Evolutionary conservation across 2,329 filamentous ascomycete species (phyloP).

Genomic region (Aspergillus clavatus): DNA sequence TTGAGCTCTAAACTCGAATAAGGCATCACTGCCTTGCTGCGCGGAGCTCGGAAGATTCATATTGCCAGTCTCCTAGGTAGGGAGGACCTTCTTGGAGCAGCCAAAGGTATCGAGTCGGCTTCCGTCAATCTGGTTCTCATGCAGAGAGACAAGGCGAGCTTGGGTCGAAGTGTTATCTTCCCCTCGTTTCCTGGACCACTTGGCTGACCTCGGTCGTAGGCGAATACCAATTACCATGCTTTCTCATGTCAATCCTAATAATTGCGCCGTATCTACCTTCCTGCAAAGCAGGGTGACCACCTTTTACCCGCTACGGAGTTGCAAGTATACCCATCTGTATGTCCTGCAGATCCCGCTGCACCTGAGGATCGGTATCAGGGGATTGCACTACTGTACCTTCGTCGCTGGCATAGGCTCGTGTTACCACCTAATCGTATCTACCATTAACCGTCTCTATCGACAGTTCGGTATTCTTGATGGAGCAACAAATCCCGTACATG

Average conservation of each 20-base stretch:
- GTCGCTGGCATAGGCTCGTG: neutral
- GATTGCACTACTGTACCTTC: neutral
- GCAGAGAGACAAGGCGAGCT: slow-evolving; percentile 15
- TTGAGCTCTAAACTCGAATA: slow-evolving; percentile 6
- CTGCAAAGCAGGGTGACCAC: too few species aligned
- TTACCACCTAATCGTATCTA: neutral
- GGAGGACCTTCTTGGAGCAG: neutral
- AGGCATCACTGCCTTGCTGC: slow-evolving; percentile 15
- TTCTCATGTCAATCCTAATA: neutral
- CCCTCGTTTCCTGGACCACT: slow-evolving; percentile 1
- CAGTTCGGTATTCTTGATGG: neutral
- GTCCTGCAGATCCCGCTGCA: neutral
- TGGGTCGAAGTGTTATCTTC: slow-evolving; percentile 5
- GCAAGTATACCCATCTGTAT: neutral
- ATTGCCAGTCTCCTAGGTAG: neutral
- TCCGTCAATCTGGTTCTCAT: slow-evolving; percentile 7
- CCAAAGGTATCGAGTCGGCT: neutral
- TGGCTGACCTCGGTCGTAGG: neutral
- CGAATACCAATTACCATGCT: neutral
- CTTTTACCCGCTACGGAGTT: neutral
- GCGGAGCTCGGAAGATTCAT: neutral
- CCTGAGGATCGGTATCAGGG: neutral
- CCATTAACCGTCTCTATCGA: neutral
- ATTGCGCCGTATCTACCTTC: neutral
- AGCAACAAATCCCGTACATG: neutral